phyloP scores from a whole-genome alignment of 1,284 basidiomycete species.

The Sporisorium iseilematis-ciliati region DNA sequence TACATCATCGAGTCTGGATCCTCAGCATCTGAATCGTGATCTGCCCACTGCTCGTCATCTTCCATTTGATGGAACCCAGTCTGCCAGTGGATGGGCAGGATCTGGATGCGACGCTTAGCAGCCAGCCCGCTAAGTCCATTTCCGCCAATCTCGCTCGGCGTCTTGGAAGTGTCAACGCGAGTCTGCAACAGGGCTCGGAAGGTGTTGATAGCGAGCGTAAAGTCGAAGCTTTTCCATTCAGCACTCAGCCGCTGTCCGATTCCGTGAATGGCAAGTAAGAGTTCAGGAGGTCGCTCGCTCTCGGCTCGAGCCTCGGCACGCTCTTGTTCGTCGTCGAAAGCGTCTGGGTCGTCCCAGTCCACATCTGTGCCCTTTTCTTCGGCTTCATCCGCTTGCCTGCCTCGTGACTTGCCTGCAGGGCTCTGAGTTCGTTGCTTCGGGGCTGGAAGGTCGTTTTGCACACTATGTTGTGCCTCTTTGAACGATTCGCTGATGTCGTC shows the following conservation, averaged over 20 bases:
- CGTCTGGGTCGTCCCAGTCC: conserved; percentile 49
- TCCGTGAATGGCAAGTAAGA: conserved; percentile 57
- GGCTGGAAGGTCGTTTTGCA: conserved; percentile 37
- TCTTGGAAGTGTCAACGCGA: conserved; percentile 47
- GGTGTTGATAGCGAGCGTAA: conserved; percentile 54
- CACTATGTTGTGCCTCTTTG: conserved; percentile 48
- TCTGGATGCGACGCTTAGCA: conserved; percentile 71
- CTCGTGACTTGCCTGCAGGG: neutral
- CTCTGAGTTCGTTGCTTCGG: conserved; percentile 2
- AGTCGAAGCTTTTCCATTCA: conserved; percentile 57
- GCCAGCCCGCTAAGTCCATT: conserved; percentile 50
- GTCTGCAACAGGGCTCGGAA: conserved; percentile 54
- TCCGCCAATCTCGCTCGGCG: conserved; percentile 54
- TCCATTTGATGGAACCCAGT: conserved; percentile 71
- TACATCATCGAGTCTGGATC: conserved; percentile 49
- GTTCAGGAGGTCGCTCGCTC: conserved; percentile 43
- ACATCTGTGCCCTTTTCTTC: conserved; percentile 15
- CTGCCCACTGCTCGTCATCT: conserved; percentile 71
- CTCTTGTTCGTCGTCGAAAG: conserved; percentile 50
- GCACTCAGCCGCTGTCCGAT: conserved; percentile 63
- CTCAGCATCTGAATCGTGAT: conserved; percentile 48
- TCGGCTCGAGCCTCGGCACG: conserved; percentile 22
- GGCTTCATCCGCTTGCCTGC: conserved; percentile 14
- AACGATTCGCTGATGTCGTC: conserved; percentile 46
- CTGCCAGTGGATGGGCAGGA: conserved; percentile 75